Conservation (phyloP, 352 stramenopile species). For the Thraustochytrium striatum region DNA sequence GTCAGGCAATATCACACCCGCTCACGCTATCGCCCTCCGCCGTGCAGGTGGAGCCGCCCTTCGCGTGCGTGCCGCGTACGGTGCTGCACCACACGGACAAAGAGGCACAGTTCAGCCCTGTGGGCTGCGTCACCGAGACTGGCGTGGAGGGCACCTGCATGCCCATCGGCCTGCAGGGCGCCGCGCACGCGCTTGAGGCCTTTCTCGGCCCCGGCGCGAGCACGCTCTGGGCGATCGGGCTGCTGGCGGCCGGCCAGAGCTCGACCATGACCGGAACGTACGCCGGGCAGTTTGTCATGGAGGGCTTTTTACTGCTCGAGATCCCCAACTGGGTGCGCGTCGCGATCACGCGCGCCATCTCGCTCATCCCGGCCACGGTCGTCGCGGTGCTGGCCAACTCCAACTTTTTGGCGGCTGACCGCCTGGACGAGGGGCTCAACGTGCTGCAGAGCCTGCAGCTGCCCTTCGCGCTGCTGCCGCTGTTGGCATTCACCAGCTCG, state of each 20-base stretch:
- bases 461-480: slow-evolving; percentile 78
- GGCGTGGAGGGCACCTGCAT: slow-evolving; percentile 61
- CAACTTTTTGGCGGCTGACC: slow-evolving; percentile 64
- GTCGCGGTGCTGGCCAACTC: slow-evolving; percentile 77
- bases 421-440: slow-evolving; percentile 82
- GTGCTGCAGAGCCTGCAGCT: slow-evolving; percentile 85
- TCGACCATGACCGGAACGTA: slow-evolving; percentile 94
- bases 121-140: slow-evolving; percentile 51
- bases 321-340: slow-evolving; percentile 76
- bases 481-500: slow-evolving; percentile 71
- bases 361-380: slow-evolving; percentile 75
- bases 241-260: slow-evolving; percentile 87
- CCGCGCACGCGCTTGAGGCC: slow-evolving; percentile 68
- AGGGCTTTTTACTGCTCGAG: slow-evolving; percentile 87
- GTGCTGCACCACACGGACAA: neutral
- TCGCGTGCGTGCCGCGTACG: slow-evolving; percentile 6
- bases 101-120: neutral
- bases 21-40: neutral
- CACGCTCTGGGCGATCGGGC: slow-evolving; percentile 84
- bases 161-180: slow-evolving; percentile 76
- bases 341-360: slow-evolving; percentile 81
- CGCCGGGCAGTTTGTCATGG: slow-evolving; percentile 93
- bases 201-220: slow-evolving; percentile 75
- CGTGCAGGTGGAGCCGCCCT: slow-evolving; percentile 10
- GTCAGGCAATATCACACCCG: slow-evolving; percentile 57